Evolutionary conservation across 2,329 filamentous ascomycete genomes (phyloP).

Genomic region (Scedosporium dehoogii): DNA sequence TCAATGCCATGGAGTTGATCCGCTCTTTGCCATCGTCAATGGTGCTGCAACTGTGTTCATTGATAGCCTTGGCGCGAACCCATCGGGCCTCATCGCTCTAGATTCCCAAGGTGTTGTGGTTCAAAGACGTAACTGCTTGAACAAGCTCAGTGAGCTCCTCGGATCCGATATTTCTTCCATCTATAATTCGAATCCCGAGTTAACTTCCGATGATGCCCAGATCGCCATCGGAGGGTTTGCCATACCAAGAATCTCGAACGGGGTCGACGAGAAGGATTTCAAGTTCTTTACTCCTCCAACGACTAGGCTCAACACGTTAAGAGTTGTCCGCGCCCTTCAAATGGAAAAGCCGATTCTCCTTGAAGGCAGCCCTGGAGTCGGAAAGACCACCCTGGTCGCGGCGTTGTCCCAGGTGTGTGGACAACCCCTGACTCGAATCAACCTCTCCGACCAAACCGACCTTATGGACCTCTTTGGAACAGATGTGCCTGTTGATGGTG

Average conservation of each 20-base stretch:
- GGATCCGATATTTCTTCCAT: slow-evolving; percentile 49
- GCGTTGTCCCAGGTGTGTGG: slow-evolving; percentile 74
- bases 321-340: slow-evolving; percentile 80
- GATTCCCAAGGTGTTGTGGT: slow-evolving; percentile 58
- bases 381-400: slow-evolving; percentile 88
- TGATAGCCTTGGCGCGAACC: slow-evolving; percentile 90
- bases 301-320: slow-evolving; percentile 80
- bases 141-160: slow-evolving; percentile 60
- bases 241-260: slow-evolving; percentile 34
- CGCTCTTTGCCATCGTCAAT: slow-evolving; percentile 50
- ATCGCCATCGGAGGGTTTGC: slow-evolving; percentile 68
- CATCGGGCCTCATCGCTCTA: slow-evolving; percentile 72
- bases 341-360: slow-evolving; percentile 85
- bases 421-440: slow-evolving; percentile 81
- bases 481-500: slow-evolving; percentile 91
- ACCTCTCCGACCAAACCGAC: slow-evolving; percentile 95
- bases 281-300: slow-evolving; percentile 86
- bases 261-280: slow-evolving; percentile 16
- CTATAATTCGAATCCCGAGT: slow-evolving; percentile 53
- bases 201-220: slow-evolving; percentile 41
- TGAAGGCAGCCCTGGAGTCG: slow-evolving; percentile 95
- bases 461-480: slow-evolving; percentile 96
- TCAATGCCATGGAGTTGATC: slow-evolving; percentile 33
- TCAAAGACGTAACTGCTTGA: slow-evolving; percentile 64
- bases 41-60: slow-evolving; percentile 94